Evolutionary conservation across 352 stramenopile genomes (phyloP).

Genomic region (Blastocystis sp.): DNA sequence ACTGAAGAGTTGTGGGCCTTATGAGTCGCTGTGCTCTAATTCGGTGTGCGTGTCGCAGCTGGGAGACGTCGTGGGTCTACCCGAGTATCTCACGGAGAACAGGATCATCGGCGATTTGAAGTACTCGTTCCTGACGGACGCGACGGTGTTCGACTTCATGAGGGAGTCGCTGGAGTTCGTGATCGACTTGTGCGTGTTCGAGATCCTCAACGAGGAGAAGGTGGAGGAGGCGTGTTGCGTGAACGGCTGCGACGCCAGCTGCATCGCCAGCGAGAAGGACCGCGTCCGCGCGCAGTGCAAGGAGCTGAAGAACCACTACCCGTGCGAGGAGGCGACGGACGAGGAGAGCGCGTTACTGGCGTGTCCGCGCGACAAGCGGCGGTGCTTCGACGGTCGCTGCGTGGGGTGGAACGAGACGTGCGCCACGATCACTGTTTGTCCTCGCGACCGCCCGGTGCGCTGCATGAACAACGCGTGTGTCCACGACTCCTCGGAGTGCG

Average conservation of each 20-base stretch:
- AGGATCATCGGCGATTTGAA: constrained; percentile 31
- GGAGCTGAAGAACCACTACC: neutral
- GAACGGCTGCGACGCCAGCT: neutral
- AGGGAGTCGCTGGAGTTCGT: neutral
- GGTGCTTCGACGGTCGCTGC: constrained; percentile 51
- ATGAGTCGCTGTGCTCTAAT: constrained; percentile 27
- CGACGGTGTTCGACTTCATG: constrained; percentile 6
- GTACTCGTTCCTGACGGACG: constrained; percentile 18
- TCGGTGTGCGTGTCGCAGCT: neutral
- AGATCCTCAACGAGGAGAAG: neutral
- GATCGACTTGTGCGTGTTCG: constrained; percentile 4
- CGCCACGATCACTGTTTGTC: constrained; percentile 21
- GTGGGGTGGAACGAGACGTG: constrained; percentile 23
- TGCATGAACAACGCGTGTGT: constrained; percentile 70
- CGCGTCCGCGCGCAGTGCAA: neutral
- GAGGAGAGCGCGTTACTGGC: neutral
- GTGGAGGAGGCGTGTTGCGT: neutral
- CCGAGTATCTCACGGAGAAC: constrained; percentile 10
- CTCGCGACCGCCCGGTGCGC: constrained; percentile 33
- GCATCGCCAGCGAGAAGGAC: neutral
- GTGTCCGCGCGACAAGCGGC: constrained; percentile 9
- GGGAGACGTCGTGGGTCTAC: neutral
- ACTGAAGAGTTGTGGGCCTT: neutral
- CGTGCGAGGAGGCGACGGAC: neutral
- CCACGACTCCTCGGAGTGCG: neutral